Evolutionary conservation across 106 monocot genomes (phyloP).

Genomic region (Narthecium ossifragum): DNA sequence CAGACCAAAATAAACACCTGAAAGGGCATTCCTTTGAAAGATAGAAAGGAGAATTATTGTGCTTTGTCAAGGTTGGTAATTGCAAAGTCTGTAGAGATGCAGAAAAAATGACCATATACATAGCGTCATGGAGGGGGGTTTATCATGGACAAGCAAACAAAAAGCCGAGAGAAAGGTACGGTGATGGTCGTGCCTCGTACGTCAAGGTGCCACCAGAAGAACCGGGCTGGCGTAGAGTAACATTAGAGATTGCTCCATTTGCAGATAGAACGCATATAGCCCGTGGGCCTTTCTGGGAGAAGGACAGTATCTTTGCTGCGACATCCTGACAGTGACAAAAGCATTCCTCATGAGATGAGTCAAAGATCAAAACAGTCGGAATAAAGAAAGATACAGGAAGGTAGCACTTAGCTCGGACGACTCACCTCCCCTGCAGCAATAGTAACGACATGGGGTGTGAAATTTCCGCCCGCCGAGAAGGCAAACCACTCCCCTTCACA

Average conservation of each 20-base stretch:
- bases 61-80: too few species aligned
- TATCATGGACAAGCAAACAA: neutral
- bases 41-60: too few species aligned
- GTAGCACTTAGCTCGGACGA: too few species aligned
- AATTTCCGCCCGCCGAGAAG: conserved; percentile 64
- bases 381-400: too few species aligned
- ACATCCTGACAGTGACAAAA: conserved; percentile 41
- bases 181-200: conserved; percentile 40
- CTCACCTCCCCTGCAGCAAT: conserved; percentile 71
- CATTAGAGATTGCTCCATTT: conserved; percentile 77
- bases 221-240: conserved; percentile 62
- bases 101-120: too few species aligned
- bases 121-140: too few species aligned
- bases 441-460: conserved; percentile 69
- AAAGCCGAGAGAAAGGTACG: too few species aligned
- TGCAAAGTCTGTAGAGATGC: too few species aligned
- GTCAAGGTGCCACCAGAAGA: conserved; percentile 68
- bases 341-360: neutral
- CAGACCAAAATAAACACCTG: too few species aligned
- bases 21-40: too few species aligned
- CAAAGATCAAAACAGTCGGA: neutral
- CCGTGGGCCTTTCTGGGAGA: conserved; percentile 72
- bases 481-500: conserved; percentile 70
- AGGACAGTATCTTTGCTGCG: conserved; percentile 51
- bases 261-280: conserved; percentile 74